Evolutionary conservation across 1,139 yeast species (phyloP), one percentile per base, ranked within the genome.

Genomic region (Yamadazyma siamensis): DNA sequence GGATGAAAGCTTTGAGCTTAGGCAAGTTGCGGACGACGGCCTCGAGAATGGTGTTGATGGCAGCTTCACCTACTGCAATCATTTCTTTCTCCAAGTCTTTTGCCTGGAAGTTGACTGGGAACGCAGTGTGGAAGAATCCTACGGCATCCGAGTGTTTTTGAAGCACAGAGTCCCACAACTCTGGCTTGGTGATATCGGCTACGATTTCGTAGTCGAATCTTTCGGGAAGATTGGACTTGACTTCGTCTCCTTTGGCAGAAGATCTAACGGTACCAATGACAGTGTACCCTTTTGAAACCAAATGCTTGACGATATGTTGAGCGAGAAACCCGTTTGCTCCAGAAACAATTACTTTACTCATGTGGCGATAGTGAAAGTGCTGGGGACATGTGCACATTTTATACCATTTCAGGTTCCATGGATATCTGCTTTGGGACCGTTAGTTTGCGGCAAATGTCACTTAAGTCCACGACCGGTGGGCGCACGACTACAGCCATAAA

Each of bases 251-350:
- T 50, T 75, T 75, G 1, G 49, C 61, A 25, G 62, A 59, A 1
- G 76, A 61, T 50, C 86, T 62, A 3, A 73, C 84, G 2, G 81
- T 66, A 6, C 82, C 83, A 19, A 77, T 59, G 6, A 79, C 84
- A 2, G 50, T 50, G 49, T 72, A 75, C 15, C 70, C 75, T 31
- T 56, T 57, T 19, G 51, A 51, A 23, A 58, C 39, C 30, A 59
- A 47, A 17, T 39, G 41, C 32, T 49, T 43, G 21, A 56, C 51
- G 18, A 56, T 41, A 29, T 61, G 61, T 36, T 55, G 64, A 19
- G 66, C 66, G 33, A 61, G 56, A 38, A 46, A 61, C 8, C 68
- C 67, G 17, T 56, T 49, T 20, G 65, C 64, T 5, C 67, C 68
- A 4, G 67, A 48, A 25, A 62, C 57, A 33, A 60, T 56, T 4